Evolutionary conservation across 1,139 yeast species (phyloP).

Genomic region (Debaryomyces sp.): DNA sequence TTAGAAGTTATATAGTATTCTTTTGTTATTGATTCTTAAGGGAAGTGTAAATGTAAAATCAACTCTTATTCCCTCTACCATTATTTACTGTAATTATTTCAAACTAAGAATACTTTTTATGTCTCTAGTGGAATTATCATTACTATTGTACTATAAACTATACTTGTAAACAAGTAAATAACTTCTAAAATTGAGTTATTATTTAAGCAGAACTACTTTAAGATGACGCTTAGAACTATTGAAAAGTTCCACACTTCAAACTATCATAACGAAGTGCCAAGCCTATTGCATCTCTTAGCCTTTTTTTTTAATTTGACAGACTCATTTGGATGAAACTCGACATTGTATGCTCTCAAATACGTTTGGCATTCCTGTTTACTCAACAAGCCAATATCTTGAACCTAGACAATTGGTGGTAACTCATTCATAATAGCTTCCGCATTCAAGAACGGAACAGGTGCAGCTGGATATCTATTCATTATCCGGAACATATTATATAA

Average conservation of each 20-base stretch:
- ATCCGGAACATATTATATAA: conserved; percentile 8
- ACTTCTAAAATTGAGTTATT: too few species aligned
- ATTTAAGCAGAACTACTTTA: too few species aligned
- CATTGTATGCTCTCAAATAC: conserved; percentile 1
- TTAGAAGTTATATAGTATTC: too few species aligned
- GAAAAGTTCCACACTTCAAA: background rate
- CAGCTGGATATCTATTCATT: conserved; percentile 1
- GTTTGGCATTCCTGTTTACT: background rate
- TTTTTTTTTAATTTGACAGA: background rate
- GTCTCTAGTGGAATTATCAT: too few species aligned
- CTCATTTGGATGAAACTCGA: conserved; percentile 1
- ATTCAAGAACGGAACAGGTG: background rate
- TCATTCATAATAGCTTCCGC: background rate
- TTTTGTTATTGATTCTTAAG: too few species aligned
- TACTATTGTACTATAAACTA: too few species aligned
- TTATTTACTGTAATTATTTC: too few species aligned
- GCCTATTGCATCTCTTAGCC: conserved; percentile 1
- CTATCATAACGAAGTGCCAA: background rate
- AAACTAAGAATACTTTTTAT: too few species aligned
- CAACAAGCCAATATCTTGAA: conserved; percentile 3
- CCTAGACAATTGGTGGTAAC: conserved; percentile 12
- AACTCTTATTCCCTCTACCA: too few species aligned
- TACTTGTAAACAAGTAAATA: too few species aligned
- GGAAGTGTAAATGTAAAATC: too few species aligned
- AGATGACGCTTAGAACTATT: too few species aligned